Evolutionary conservation across 306 rosid genomes (phyloP).

Genomic region (Cicer chorassanicum): DNA sequence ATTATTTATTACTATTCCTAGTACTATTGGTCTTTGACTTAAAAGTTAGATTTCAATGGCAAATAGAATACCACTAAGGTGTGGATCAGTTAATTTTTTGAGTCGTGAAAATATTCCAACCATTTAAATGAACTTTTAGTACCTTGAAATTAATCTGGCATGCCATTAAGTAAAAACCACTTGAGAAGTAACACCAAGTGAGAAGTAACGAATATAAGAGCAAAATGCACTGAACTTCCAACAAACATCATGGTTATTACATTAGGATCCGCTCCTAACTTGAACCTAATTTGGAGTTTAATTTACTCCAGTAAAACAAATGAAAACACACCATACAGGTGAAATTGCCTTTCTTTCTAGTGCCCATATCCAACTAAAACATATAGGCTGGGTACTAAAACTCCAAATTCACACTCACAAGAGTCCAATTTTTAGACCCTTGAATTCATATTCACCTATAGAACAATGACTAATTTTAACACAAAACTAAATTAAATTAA

Average conservation of each 20-base stretch:
- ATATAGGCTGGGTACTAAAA: conserved; percentile 67
- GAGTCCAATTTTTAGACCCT: conserved; percentile 66
- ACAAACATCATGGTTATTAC: conserved; percentile 53
- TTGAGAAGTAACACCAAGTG: not conserved
- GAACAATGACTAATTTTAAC: conserved; percentile 48
- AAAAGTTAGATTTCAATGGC: not conserved
- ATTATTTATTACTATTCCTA: not conserved
- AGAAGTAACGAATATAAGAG: not conserved
- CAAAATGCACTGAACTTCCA: conserved; percentile 20
- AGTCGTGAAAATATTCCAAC: not conserved
- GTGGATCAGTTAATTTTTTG: too few relatives aligned
- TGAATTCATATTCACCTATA: conserved; percentile 55
- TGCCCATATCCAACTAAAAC: conserved; percentile 72
- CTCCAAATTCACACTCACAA: conserved; percentile 53
- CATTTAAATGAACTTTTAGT: too few relatives aligned
- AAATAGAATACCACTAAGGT: not conserved
- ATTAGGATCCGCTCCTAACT: conserved; percentile 76
- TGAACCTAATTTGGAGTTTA: conserved; percentile 57
- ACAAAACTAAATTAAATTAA: conserved; percentile 32
- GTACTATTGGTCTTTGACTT: not conserved
- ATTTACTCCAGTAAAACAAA: conserved; percentile 56
- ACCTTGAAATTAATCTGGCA: too few relatives aligned
- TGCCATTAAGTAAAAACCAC: not conserved
- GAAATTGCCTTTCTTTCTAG: conserved; percentile 49
- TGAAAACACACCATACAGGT: conserved; percentile 49